These are phyloP conservation scores for Nannizziopsis arthrosporioides DNA, from an alignment of 2,329 filamentous ascomycete genomes.

Conservation along the genomic window DNA sequence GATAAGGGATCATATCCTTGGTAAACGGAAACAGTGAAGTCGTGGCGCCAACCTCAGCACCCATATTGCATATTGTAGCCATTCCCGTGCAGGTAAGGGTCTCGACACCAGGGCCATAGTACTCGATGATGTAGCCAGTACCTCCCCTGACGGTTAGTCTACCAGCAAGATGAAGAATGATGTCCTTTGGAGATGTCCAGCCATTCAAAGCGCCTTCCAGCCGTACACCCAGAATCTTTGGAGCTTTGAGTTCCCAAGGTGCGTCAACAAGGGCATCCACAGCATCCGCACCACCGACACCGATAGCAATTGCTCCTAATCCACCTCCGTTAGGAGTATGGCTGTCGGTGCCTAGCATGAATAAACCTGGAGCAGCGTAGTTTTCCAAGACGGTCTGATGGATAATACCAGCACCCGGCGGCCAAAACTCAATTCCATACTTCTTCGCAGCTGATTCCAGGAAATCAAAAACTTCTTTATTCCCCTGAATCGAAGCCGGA, in stretches of 20 bases:
- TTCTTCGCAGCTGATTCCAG: constrained; percentile 81
- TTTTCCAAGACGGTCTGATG: constrained; percentile 98
- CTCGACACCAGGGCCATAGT: constrained; percentile 79
- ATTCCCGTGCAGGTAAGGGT: constrained; percentile 85
- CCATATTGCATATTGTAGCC: constrained; percentile 88
- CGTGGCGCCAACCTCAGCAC: constrained; percentile 79
- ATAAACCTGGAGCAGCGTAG: constrained; percentile 88
- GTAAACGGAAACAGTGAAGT: constrained; percentile 94
- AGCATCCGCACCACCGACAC: constrained; percentile 91
- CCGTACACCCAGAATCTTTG: constrained; percentile 75
- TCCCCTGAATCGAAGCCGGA: constrained; percentile 71
- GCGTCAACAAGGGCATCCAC: constrained; percentile 93
- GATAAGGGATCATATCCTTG: constrained; percentile 68
- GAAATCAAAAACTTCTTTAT: constrained; percentile 97
- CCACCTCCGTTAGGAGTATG: constrained; percentile 97
- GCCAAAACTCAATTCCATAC: constrained; percentile 94
- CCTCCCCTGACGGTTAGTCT: constrained; percentile 85
- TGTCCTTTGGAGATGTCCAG: constrained; percentile 91
- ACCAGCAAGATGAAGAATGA: constrained; percentile 82
- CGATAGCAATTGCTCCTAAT: constrained; percentile 84
- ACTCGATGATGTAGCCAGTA: constrained; percentile 90
- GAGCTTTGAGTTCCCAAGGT: constrained; percentile 95
- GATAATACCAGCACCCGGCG: constrained; percentile 85
- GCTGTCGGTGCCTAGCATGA: constrained; percentile 98
- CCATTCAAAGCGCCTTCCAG: constrained; percentile 72